These are phyloP conservation scores for Phytopythium mirpurense DNA, from an alignment of 352 stramenopile species.

Conservation along the genomic window DNA sequence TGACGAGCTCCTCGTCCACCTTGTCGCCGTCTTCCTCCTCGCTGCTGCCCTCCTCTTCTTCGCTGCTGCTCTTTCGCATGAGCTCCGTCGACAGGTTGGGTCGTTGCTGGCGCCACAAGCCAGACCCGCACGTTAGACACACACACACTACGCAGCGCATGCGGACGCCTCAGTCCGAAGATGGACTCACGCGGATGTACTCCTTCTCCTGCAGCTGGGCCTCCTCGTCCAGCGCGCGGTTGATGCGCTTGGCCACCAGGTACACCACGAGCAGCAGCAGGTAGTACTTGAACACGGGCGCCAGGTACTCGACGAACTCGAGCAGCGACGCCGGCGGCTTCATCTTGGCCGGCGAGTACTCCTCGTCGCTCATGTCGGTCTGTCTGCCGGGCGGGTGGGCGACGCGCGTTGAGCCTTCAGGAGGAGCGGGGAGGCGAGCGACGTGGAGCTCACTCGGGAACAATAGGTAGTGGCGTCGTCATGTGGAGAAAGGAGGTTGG, in stretches of 20 bases:
- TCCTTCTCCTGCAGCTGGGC: constrained; percentile 35
- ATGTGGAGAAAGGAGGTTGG: background rate
- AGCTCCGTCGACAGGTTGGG: constrained; percentile 46
- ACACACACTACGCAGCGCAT: too few relatives aligned
- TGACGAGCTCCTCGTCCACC: constrained; percentile 70
- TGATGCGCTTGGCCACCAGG: constrained; percentile 51
- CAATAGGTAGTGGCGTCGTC: background rate
- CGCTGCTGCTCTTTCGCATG: constrained; percentile 40
- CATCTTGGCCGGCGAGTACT: constrained; percentile 6
- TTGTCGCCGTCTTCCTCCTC: constrained; percentile 32
- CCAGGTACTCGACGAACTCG: constrained; percentile 44
- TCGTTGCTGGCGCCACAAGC: constrained; percentile 14
- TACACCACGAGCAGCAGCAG: constrained; percentile 54
- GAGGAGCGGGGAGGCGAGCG: too few relatives aligned
- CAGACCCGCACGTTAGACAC: too few relatives aligned
- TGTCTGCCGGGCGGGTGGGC: too few relatives aligned
- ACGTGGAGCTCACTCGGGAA: too few relatives aligned
- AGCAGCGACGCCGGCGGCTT: constrained; percentile 36
- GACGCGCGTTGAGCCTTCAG: too few relatives aligned
- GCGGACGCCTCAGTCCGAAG: too few relatives aligned
- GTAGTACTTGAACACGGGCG: constrained; percentile 80
- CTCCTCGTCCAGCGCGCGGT: constrained; percentile 50
- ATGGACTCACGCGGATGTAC: constrained; percentile 10
- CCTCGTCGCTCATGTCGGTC: background rate
- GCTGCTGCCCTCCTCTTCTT: constrained; percentile 29